Percentiles rank a stretch among this genome's conserved stretches.
Conservation (phyloP, 768 basidiomycete species). For the Russula dissimulans region DNA sequence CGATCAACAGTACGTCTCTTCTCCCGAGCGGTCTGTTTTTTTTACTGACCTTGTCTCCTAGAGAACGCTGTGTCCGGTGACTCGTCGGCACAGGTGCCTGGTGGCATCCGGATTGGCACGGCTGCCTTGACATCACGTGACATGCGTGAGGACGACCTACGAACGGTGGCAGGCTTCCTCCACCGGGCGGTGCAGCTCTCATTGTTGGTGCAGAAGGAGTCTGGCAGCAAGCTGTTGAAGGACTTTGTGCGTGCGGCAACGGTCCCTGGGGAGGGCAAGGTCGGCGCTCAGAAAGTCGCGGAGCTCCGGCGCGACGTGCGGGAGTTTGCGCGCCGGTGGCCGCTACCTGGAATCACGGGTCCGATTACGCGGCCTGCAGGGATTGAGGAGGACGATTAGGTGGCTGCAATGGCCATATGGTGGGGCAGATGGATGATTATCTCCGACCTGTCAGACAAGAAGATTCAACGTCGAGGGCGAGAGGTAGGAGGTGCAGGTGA, state of each 20-base stretch:
- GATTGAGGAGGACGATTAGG: constrained; percentile 42
- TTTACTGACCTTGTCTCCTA: constrained; percentile 22
- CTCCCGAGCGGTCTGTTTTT: not conserved
- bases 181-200: constrained; percentile 93
- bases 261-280: constrained; percentile 54
- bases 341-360: constrained; percentile 73
- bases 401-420: not conserved
- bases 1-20: constrained; percentile 73
- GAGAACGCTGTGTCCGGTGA: constrained; percentile 98
- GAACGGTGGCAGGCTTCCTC: constrained; percentile 79
- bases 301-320: constrained; percentile 74
- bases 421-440: not conserved
- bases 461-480: constrained; percentile 18
- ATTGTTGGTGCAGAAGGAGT: constrained; percentile 84
- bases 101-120: constrained; percentile 94
- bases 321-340: constrained; percentile 79
- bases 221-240: constrained; percentile 89
- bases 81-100: constrained; percentile 89
- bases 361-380: constrained; percentile 49
- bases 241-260: constrained; percentile 87
- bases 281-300: constrained; percentile 60
- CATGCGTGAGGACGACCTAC: constrained; percentile 84
- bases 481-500: not conserved
- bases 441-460: not conserved
- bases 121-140: constrained; percentile 91